Evolutionary conservation across 2,329 filamentous ascomycete genomes (phyloP).

Genomic region (Saccharata proteae): DNA sequence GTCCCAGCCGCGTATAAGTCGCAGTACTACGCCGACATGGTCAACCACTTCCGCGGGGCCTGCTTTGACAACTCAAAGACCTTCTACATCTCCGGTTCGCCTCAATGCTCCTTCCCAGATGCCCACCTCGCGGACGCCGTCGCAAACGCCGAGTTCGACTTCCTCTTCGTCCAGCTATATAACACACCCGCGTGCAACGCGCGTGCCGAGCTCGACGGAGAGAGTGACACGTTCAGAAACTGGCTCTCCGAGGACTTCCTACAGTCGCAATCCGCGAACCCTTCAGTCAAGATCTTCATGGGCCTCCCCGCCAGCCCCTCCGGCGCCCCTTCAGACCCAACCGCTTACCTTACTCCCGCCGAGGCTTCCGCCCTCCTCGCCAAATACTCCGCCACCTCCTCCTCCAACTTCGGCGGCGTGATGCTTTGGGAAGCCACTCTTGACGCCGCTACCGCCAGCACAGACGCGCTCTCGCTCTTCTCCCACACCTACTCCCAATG

Average conservation of each 20-base stretch:
- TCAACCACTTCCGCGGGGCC: slow-evolving; percentile 32
- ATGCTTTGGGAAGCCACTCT: slow-evolving; percentile 48
- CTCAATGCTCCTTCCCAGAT: slow-evolving; percentile 41
- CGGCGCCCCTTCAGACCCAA: slow-evolving; percentile 15
- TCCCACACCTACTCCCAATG: slow-evolving; percentile 33
- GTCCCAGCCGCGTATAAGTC: slow-evolving; percentile 19
- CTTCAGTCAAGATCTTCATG: slow-evolving; percentile 40
- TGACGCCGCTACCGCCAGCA: slow-evolving; percentile 33
- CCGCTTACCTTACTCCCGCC: slow-evolving; percentile 35
- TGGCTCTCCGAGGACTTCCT: slow-evolving; percentile 40
- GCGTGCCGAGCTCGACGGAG: slow-evolving; percentile 22
- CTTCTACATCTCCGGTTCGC: slow-evolving; percentile 42
- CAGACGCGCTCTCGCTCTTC: no score
- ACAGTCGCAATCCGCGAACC: slow-evolving; percentile 23
- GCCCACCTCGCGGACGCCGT: slow-evolving; percentile 35
- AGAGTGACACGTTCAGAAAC: slow-evolving; percentile 14
- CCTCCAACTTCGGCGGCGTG: slow-evolving; percentile 41
- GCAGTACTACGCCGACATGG: slow-evolving; percentile 35
- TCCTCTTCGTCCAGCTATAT: slow-evolving; percentile 45
- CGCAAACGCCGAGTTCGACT: slow-evolving; percentile 34
- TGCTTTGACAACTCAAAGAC: slow-evolving; percentile 25
- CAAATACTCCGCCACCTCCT: slow-evolving; percentile 19
- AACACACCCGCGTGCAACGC: slow-evolving; percentile 42
- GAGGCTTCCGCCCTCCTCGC: slow-evolving; percentile 36
- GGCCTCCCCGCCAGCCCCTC: slow-evolving; percentile 30